These are phyloP conservation scores for Rhizopogon salebrosus DNA, from an alignment of 768 basidiomycete species.

Conservation along the genomic window DNA sequence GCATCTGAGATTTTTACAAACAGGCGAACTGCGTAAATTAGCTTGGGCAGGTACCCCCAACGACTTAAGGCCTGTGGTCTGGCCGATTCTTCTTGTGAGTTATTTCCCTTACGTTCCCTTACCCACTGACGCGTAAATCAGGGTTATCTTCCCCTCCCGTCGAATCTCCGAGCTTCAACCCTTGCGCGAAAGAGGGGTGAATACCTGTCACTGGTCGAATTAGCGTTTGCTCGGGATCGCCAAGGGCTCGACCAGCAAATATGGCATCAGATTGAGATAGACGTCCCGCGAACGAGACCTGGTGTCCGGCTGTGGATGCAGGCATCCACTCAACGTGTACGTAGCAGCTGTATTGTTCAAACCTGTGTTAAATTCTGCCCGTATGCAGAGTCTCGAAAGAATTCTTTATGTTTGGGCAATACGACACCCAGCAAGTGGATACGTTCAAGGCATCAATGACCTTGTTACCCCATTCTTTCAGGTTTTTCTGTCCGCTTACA, in stretches of 20 bases:
- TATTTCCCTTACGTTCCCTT: background rate
- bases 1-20: background rate
- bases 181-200: conserved; percentile 89
- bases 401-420: conserved; percentile 99
- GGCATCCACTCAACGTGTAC: conserved; percentile 80
- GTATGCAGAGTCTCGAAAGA: conserved; percentile 77
- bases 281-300: conserved; percentile 92
- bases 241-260: conserved; percentile 91
- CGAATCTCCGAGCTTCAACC: conserved; percentile 66
- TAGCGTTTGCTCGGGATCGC: conserved; percentile 83
- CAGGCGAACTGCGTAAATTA: conserved; percentile 82
- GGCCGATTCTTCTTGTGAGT: conserved; percentile 89
- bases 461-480: conserved; percentile 97
- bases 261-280: conserved; percentile 99
- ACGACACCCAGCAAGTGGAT: conserved; percentile 95
- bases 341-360: conserved; percentile 17
- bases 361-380: conserved; percentile 8
- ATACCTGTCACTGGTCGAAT: conserved; percentile 82
- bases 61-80: conserved; percentile 85
- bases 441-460: conserved; percentile 99
- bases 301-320: conserved; percentile 92
- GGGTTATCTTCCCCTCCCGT: conserved; percentile 91
- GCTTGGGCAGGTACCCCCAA: conserved; percentile 93
- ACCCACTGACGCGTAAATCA: conserved; percentile 25
- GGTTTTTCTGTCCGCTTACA: conserved; percentile 92